Evolutionary conservation across 1,139 yeast genomes (phyloP).

Genomic region (Suhomyces atakaporum): DNA sequence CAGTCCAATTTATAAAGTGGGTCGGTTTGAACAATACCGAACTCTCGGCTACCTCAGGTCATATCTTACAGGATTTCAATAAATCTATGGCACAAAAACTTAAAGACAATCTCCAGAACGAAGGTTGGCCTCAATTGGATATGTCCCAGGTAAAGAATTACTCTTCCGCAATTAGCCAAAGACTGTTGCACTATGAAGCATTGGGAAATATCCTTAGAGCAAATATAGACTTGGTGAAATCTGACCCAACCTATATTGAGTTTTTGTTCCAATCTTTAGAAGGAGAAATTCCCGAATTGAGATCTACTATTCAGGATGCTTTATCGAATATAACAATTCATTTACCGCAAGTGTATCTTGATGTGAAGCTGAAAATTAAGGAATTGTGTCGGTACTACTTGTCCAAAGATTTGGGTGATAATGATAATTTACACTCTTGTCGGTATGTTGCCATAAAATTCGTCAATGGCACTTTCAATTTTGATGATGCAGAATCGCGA

Average conservation of each 20-base stretch:
- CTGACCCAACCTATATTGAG: constrained; percentile 55
- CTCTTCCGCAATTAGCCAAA: constrained; percentile 37
- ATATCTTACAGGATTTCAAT: constrained; percentile 30
- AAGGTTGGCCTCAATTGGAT: constrained; percentile 61
- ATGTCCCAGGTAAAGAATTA: constrained; percentile 32
- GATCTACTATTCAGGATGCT: constrained; percentile 72
- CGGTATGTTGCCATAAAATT: constrained; percentile 69
- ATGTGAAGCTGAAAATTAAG: constrained; percentile 47
- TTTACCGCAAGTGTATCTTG: constrained; percentile 41
- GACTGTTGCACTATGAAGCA: constrained; percentile 75
- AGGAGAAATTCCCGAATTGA: constrained; percentile 62
- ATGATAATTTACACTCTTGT: constrained; percentile 37
- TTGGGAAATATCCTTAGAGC: constrained; percentile 64
- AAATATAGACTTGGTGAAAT: constrained; percentile 43
- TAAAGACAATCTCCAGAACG: constrained; percentile 50
- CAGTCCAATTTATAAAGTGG: constrained; percentile 66
- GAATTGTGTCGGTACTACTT: constrained; percentile 44
- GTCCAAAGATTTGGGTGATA: constrained; percentile 16
- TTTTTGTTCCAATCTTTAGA: constrained; percentile 75
- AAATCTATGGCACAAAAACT: constrained; percentile 51
- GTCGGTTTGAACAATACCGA: constrained; percentile 32
- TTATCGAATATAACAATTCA: constrained; percentile 60
- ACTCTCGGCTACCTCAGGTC: constrained; percentile 10
- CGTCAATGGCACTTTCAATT: constrained; percentile 65
- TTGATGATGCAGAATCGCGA: constrained; percentile 69